These are phyloP conservation scores for Isoetes taiwanensis DNA, from an alignment of 75 land plant species.

Conservation along the genomic window DNA sequence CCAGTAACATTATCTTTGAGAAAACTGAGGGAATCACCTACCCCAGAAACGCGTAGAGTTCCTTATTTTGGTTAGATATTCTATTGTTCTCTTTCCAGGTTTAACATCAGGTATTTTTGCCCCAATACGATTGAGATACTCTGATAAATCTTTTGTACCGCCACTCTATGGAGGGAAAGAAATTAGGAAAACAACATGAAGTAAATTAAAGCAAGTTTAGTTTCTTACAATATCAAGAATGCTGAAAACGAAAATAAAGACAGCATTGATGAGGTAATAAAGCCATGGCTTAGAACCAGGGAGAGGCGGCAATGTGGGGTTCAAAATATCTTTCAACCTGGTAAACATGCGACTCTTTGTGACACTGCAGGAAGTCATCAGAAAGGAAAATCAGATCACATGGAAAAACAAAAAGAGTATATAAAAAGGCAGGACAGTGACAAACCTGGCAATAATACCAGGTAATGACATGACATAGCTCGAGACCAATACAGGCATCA, in stretches of 20 bases:
- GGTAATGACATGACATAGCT: conserved; percentile 83
- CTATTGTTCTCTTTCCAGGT: conserved; percentile 80
- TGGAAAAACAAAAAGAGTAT: not conserved
- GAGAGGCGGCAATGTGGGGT: conserved; percentile 46
- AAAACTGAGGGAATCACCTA: conserved; percentile 9
- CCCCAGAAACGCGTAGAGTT: conserved; percentile 98
- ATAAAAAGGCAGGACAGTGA: not conserved
- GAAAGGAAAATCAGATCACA: not conserved
- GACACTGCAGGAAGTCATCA: conserved; percentile 30
- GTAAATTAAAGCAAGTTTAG: not conserved
- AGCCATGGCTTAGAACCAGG: conserved; percentile 81
- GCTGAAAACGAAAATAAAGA: conserved; percentile 72
- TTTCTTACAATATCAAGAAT: conserved; percentile 83
- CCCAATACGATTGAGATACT: conserved; percentile 92
- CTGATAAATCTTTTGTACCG: conserved; percentile 64
- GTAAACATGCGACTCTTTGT: conserved; percentile 55
- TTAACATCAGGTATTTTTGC: conserved; percentile 83
- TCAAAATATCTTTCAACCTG: conserved; percentile 45
- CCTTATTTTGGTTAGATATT: conserved; percentile 75
- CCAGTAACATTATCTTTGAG: not conserved
- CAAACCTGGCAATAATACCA: conserved; percentile 68
- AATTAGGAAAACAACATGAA: not conserved
- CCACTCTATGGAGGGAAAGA: not conserved
- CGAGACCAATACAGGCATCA: conserved; percentile 88
- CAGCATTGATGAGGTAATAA: conserved; percentile 57